Percentiles rank a stretch among this genome's conserved stretches.
These are phyloP conservation scores for Oehlia diaphana DNA, from an alignment of 192 early-diverging fungal genomes.

Conservation along the genomic window DNA sequence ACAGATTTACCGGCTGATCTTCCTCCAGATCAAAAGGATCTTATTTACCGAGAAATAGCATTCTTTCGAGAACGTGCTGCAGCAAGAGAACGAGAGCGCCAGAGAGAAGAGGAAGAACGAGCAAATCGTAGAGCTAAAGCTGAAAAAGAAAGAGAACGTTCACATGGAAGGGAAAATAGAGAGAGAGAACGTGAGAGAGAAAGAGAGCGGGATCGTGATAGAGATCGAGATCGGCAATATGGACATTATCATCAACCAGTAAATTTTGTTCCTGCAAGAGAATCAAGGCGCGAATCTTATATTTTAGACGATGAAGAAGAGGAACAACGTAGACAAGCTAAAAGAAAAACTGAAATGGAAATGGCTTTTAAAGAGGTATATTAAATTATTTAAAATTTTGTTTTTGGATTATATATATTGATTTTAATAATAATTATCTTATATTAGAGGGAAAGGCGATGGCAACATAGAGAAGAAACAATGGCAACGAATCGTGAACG, in stretches of 20 bases:
- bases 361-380: slow-evolving; percentile 41
- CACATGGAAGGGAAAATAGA: slow-evolving; percentile 35
- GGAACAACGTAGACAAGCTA: slow-evolving; percentile 43
- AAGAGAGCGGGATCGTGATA: slow-evolving; percentile 36
- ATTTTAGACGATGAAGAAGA: slow-evolving; percentile 42
- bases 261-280: slow-evolving; percentile 51
- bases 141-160: slow-evolving; percentile 33
- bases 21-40: slow-evolving; percentile 56
- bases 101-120: slow-evolving; percentile 49
- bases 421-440: not conserved
- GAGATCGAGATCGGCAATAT: slow-evolving; percentile 32
- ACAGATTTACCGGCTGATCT: slow-evolving; percentile 51
- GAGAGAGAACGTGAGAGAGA: slow-evolving; percentile 30
- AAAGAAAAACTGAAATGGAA: slow-evolving; percentile 49
- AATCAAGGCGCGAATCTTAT: slow-evolving; percentile 29
- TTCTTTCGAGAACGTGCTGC: slow-evolving; percentile 65
- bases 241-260: slow-evolving; percentile 29
- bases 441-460: slow-evolving; percentile 62
- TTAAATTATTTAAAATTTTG: not conserved
- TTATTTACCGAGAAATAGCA: slow-evolving; percentile 58
- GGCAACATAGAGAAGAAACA: slow-evolving; percentile 60
- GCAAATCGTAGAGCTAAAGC: slow-evolving; percentile 30
- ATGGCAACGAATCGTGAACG: slow-evolving; percentile 45
- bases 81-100: slow-evolving; percentile 52
- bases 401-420: not conserved